Conservation (phyloP, 495 filamentous ascomycete species). For the Rusavskia elegans region DNA sequence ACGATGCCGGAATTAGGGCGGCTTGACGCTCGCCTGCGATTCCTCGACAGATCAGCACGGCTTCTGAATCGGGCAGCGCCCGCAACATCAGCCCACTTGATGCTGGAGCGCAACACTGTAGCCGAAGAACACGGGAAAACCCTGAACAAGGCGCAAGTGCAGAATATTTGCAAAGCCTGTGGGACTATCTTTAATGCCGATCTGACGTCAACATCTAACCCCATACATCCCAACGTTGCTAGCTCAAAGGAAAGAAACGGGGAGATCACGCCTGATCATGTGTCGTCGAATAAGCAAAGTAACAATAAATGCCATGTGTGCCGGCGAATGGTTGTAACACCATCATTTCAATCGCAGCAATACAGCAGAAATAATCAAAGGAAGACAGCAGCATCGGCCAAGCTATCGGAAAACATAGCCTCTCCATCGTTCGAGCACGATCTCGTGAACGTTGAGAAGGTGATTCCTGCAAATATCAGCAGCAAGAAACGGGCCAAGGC, state of each 20-base stretch:
- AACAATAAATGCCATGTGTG: background rate
- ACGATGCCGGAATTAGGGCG: background rate
- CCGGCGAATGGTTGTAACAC: background rate
- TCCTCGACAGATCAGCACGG: background rate
- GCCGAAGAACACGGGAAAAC: background rate
- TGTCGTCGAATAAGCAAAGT: background rate
- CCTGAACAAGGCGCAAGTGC: background rate
- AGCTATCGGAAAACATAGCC: too few species aligned
- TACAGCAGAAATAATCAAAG: too few species aligned
- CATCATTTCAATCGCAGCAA: too few species aligned
- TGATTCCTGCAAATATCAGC: conserved; percentile 27
- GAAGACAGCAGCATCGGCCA: too few species aligned
- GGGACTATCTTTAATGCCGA: conserved; percentile 7
- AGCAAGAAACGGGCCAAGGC: conserved; percentile 45
- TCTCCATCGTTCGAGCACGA: too few species aligned
- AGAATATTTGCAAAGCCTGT: conserved; percentile 5
- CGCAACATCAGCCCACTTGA: background rate
- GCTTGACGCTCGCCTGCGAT: background rate
- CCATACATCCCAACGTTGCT: background rate
- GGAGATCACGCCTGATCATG: background rate
- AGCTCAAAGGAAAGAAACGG: background rate
- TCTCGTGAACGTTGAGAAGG: background rate
- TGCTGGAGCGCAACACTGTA: background rate
- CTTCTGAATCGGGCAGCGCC: background rate
- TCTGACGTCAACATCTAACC: background rate